These are phyloP conservation scores for Nematodospora anomalae DNA, from an alignment of 1,139 yeast species.

Conservation along the genomic window DNA sequence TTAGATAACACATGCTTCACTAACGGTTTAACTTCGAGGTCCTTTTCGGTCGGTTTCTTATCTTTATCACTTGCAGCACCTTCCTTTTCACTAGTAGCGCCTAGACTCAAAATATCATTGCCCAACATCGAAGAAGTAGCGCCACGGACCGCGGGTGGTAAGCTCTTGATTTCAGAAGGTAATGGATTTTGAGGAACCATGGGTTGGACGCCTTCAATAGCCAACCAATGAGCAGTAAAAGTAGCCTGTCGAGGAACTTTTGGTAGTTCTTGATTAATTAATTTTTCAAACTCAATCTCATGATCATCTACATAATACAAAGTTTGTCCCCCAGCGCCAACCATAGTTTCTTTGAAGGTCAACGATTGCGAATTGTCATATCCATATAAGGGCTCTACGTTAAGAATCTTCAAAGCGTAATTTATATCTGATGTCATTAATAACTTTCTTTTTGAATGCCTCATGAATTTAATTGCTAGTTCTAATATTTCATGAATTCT, in stretches of 20 bases:
- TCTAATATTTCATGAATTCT: conserved; percentile 93
- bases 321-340: conserved; percentile 88
- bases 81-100: conserved; percentile 23
- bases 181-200: conserved; percentile 96
- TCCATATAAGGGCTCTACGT: conserved; percentile 85
- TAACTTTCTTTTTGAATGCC: conserved; percentile 85
- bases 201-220: conserved; percentile 98
- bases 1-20: conserved; percentile 96
- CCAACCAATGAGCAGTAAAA: conserved; percentile 97
- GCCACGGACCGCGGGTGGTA: conserved; percentile 70
- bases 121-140: conserved; percentile 56
- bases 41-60: conserved; percentile 46
- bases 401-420: conserved; percentile 78
- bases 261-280: conserved; percentile 92
- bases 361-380: conserved; percentile 65
- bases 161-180: conserved; percentile 64
- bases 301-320: conserved; percentile 87
- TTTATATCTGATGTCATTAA: conserved; percentile 81
- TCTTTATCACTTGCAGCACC: conserved; percentile 23
- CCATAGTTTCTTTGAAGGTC: conserved; percentile 75
- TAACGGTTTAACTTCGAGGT: conserved; percentile 82
- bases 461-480: conserved; percentile 93
- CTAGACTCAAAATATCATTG: conserved; percentile 37
- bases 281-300: conserved; percentile 90
- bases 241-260: conserved; percentile 91